Percentiles rank a stretch among this genome's conserved stretches.
These are phyloP conservation scores for Nitzschia sp. DNA, from an alignment of 108 stramenopile genomes.

Conservation along the genomic window DNA sequence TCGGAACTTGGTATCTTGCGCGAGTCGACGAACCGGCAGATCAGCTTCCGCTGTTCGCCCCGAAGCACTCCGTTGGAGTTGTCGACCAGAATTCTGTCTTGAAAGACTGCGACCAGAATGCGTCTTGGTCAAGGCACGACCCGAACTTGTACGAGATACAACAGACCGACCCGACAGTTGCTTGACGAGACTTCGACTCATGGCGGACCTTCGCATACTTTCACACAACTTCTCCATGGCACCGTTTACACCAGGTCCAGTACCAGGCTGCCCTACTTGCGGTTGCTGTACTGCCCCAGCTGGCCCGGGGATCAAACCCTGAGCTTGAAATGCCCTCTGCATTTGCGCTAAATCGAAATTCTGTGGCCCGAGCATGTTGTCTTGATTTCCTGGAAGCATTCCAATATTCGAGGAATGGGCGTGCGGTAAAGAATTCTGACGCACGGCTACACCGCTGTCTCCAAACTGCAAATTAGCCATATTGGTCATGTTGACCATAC, in stretches of 20 bases:
- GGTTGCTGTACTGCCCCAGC: background rate
- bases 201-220: conserved; percentile 54
- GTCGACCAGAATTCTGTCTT: conserved; percentile 11
- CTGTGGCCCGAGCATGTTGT: background rate
- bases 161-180: conserved; percentile 38
- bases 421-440: background rate
- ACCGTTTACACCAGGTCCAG: conserved; percentile 17
- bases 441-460: background rate
- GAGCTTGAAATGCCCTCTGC: background rate
- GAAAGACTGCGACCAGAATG: conserved; percentile 13
- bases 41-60: conserved; percentile 8
- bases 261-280: background rate
- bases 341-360: conserved; percentile 5
- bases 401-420: background rate
- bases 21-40: conserved; percentile 19
- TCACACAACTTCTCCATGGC: conserved; percentile 60
- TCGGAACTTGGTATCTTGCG: conserved; percentile 22
- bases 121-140: conserved; percentile 18
- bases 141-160: background rate
- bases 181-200: conserved; percentile 53
- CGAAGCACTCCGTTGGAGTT: background rate
- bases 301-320: background rate
- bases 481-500: background rate
- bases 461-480: background rate
- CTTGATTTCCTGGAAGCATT: conserved; percentile 2